Conservation (phyloP, 139 green algal genomes). For the Picochlorum sp. region DNA sequence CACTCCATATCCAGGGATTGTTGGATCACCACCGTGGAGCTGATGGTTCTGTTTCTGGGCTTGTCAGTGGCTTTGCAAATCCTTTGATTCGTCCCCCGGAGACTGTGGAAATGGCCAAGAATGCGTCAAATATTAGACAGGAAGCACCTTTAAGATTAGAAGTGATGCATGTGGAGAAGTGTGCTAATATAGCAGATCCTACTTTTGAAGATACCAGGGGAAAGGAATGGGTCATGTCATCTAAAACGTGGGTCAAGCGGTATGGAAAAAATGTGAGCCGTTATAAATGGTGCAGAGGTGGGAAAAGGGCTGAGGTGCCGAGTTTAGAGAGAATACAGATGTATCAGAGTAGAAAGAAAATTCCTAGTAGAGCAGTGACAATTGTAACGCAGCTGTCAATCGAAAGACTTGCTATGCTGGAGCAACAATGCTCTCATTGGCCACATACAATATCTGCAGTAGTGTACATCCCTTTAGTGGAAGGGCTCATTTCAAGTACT, state of each 20-base stretch:
- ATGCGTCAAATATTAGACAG: neutral
- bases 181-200: neutral
- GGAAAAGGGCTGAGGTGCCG: conserved; percentile 5
- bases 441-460: conserved; percentile 10
- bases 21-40: neutral
- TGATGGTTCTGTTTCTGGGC: neutral
- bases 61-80: neutral
- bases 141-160: conserved; percentile 2
- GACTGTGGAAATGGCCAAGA: neutral
- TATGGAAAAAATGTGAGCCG: conserved; percentile 4
- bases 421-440: conserved; percentile 20
- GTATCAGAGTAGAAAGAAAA: conserved; percentile 7
- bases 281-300: conserved; percentile 20
- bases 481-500: conserved; percentile 12
- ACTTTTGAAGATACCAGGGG: neutral
- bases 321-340: conserved; percentile 16
- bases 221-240: neutral
- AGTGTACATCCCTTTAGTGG: conserved; percentile 24
- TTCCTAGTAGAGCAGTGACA: conserved; percentile 6
- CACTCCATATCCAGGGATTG: neutral
- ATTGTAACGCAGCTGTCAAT: conserved; percentile 23
- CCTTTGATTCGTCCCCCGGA: neutral
- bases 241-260: neutral
- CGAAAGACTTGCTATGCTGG: conserved; percentile 22
- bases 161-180: neutral